Conservation (phyloP, 169 alveolate genomes). For the Cardiosporidium cionae region DNA sequence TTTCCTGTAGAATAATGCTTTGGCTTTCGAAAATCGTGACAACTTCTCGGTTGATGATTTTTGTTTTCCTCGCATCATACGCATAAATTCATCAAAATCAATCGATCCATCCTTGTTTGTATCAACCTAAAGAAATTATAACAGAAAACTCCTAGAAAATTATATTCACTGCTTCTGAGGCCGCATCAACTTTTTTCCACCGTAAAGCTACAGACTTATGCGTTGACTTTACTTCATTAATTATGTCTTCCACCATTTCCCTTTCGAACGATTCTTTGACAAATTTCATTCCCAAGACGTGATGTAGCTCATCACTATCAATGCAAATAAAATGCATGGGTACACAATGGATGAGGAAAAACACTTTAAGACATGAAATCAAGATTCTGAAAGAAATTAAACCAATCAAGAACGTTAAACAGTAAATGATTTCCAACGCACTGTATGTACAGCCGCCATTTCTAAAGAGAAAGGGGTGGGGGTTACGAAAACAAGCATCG, state of each 20-base stretch:
- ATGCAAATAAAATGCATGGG: neutral
- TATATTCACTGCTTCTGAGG: neutral
- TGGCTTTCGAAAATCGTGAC: conserved; percentile 21
- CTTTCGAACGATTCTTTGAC: conserved; percentile 45
- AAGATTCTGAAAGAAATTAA: neutral
- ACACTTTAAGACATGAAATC: neutral
- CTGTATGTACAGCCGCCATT: neutral
- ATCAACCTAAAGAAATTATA: conserved; percentile 15
- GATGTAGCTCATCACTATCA: conserved; percentile 45
- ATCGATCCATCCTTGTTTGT: conserved; percentile 59
- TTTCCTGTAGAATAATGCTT: conserved; percentile 18
- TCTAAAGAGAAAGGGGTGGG: neutral
- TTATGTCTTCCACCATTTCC: conserved; percentile 42
- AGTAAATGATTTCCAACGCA: neutral
- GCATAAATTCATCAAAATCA: conserved; percentile 84
- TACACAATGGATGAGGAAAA: neutral
- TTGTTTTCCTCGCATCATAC: conserved; percentile 61
- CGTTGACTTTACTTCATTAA: conserved; percentile 51
- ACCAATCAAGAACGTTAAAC: neutral
- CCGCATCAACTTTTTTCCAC: neutral
- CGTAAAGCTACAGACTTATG: neutral
- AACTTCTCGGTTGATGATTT: conserved; percentile 4
- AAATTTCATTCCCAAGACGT: conserved; percentile 34
- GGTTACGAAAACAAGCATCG: neutral
- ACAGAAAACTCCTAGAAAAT: neutral